Evolutionary conservation across 352 stramenopile species (phyloP).

Genomic region (Globisporangium recalcitrans): DNA sequence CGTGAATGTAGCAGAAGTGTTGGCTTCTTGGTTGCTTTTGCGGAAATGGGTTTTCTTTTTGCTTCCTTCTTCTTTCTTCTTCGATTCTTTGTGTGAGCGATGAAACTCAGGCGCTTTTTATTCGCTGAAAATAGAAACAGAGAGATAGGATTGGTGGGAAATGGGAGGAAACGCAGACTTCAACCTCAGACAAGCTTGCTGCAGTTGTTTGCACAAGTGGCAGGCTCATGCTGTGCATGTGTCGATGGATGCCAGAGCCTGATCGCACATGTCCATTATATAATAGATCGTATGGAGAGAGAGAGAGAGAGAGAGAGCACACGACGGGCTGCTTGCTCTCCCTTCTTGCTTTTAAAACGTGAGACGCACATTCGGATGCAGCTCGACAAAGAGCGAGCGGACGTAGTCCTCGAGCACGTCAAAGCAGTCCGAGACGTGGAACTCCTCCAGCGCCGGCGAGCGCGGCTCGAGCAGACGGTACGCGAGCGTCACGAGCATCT

Average conservation of each 20-base stretch:
- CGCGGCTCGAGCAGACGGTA: constrained; percentile 63
- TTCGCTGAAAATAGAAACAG: too few species aligned
- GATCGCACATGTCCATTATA: background rate
- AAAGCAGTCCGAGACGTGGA: constrained; percentile 66
- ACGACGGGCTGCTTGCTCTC: too few species aligned
- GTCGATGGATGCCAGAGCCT: too few species aligned
- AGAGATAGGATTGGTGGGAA: background rate
- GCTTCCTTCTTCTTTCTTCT: background rate
- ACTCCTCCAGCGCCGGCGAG: constrained; percentile 32
- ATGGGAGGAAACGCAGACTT: background rate
- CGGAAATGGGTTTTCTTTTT: constrained; percentile 1
- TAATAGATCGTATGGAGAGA: background rate
- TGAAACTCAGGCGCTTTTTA: too few species aligned
- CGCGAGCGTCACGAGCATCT: constrained; percentile 63
- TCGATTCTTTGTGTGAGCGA: background rate
- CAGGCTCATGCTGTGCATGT: too few species aligned
- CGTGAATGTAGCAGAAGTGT: too few species aligned
- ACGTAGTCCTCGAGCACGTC: constrained; percentile 77
- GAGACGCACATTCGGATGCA: constrained; percentile 37
- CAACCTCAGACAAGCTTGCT: too few species aligned
- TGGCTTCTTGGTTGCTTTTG: too few species aligned
- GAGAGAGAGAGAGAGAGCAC: too few species aligned
- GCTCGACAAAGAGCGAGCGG: constrained; percentile 51
- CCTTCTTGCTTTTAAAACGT: constrained; percentile 20
- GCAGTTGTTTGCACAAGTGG: too few species aligned